Base-by-base conservation (phyloP, 2,329 filamentous ascomycete species). In the Anthostomella pinea region DNA sequence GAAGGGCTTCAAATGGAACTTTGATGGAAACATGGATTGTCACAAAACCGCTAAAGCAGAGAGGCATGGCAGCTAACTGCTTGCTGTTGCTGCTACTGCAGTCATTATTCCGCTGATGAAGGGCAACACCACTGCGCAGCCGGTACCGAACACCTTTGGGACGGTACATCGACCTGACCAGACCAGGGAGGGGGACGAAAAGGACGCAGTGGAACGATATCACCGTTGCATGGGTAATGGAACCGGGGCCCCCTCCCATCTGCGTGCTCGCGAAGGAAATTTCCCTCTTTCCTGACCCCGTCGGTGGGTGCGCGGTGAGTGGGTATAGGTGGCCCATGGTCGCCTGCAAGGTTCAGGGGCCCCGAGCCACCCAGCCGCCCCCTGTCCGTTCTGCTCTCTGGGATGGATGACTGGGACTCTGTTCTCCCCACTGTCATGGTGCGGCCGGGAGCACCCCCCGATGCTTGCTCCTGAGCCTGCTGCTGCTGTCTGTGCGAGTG, bases 281-380 rank as follows among this genome's bases (percentile, higher is more conserved):
- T 31, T 28, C 29, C 23, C 23, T 32, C 36, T 31, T 35, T 22
- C n/a, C 36, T 24, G 15, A 15, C 26, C 20, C 19, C 31, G 19
- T 25, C 29, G 33, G 31, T 25, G 17, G 28, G 28, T 35, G 26
- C 31, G 17, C 32, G 38, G 39, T 17, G 20, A 35, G 33, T n/a
- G n/a, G n/a, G n/a, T n/a, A n/a, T n/a, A n/a, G n/a, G 25, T 27
- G 13, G 25, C 17, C 35, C 31, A 26, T 36, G 17, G 33, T 25
- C 32, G 39, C 28, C 39, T 48, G 45, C 45, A 48, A 41, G 45
- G 37, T 34, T 45, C 39, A 48, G 45, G 45, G 44, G 44, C 30
- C 13, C 29, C 28, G 26, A 37, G 40, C 34, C 38, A 34, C 25
- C 8, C 15, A 16, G 11, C 16, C 16, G 9, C 21, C 29, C 29